Conservation (phyloP, 2,329 filamentous ascomycete species). For the Botrytis fabae region DNA sequence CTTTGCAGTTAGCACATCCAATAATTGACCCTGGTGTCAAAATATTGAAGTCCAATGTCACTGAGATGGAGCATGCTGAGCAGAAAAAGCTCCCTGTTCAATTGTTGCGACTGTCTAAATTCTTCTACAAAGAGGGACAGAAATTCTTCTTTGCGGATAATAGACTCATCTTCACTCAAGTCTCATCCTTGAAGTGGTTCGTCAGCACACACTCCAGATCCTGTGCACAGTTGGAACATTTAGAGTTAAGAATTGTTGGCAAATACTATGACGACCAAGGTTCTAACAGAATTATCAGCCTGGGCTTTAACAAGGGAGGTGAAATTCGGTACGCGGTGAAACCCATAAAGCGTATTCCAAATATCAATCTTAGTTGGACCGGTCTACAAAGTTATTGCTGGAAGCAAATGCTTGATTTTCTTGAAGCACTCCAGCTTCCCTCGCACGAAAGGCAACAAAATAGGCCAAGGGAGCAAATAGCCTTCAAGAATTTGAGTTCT, state of each 20-base stretch:
- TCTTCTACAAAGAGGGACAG: not conserved
- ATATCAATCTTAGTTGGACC: not conserved
- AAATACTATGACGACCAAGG: not conserved
- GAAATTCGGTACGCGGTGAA: not conserved
- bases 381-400: conserved; percentile 18
- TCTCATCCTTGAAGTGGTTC: not conserved
- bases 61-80: conserved; percentile 3
- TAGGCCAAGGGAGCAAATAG: not conserved
- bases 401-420: conserved; percentile 6
- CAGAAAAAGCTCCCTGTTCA: not conserved
- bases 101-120: conserved; percentile 1
- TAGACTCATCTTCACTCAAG: not conserved
- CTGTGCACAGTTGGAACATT: not conserved
- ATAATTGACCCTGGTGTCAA: conserved; percentile 2
- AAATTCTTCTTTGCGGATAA: not conserved
- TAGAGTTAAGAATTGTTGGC: conserved; percentile 4
- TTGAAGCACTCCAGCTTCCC: not conserved
- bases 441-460: not conserved
- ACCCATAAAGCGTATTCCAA: not conserved
- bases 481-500: not conserved
- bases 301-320: not conserved
- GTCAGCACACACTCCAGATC: not conserved
- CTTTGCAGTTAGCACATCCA: not conserved
- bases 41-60: not conserved
- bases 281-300: not conserved